phyloP scores from a whole-genome alignment of 2,329 filamentous ascomycete genomes.

The Trichoderma breve region DNA sequence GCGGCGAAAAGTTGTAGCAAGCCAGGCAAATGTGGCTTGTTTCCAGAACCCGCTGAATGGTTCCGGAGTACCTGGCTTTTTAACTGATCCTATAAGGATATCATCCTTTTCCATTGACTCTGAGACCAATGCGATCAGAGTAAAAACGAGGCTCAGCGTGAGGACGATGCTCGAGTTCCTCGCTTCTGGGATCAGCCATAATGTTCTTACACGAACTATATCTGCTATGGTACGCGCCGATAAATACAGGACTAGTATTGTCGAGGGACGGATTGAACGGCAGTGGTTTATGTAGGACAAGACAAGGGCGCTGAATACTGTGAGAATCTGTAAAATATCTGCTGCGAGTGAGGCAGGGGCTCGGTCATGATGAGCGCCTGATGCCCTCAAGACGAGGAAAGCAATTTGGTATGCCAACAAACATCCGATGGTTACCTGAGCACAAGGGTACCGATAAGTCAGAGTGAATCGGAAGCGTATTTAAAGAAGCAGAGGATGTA shows the following conservation, averaged over 20 bases:
- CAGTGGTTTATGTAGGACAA: neutral
- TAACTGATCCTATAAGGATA: neutral
- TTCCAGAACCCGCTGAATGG: neutral
- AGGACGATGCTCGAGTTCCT: neutral
- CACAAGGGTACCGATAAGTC: neutral
- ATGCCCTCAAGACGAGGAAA: neutral
- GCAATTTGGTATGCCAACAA: neutral
- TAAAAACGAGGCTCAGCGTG: neutral
- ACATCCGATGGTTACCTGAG: neutral
- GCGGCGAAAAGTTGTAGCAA: neutral
- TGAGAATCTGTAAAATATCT: neutral
- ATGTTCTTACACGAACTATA: neutral
- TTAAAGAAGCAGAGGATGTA: neutral
- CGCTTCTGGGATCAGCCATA: neutral
- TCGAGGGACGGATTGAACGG: neutral
- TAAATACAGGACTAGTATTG: neutral
- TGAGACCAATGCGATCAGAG: neutral
- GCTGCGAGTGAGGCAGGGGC: neutral
- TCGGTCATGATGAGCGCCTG: neutral
- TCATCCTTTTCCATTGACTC: neutral
- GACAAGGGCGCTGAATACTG: neutral
- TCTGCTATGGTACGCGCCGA: neutral
- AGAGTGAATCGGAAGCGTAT: neutral
- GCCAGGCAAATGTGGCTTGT: neutral
- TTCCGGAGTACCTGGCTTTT: neutral